Base-by-base conservation (phyloP, 331 rosid genomes). In the Phaseolus coccineus region DNA sequence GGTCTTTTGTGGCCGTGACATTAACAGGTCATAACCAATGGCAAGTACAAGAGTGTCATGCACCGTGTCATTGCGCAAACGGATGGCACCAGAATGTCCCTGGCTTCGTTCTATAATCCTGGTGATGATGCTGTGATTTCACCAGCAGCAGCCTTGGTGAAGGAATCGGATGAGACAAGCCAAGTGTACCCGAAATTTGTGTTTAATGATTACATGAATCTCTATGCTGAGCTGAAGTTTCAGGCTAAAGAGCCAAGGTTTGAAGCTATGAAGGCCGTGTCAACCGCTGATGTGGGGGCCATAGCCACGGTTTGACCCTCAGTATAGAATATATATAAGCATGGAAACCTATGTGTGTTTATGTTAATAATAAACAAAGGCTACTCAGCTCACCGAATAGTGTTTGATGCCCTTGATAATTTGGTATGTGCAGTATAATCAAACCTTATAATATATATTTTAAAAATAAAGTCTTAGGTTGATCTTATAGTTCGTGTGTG, bases 161-260 rank as follows among this genome's bases (percentile, higher is more conserved):
- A 89, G 52, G 88, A 85, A 67, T 46, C 16, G 16, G 85, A 81
- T 6, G 96, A 87, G 47, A 65, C 87, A 39, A 71, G 33, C 80
- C 84, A 87, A 25, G 64, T 79, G 6, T 96, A 96, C 85, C 99
- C 99, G 3, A 96, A 93, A 55, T 96, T 96, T 61, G 90, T 96
- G 58, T 96, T 96, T 76, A 91, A 96, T 28, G 99, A 96, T 79
- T 96, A 93, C 90, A 96, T 96, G 99, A 93, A 93, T 86, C 96
- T 91, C 63, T 93, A 96, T 47, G 73, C 88, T 16, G 97, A 96
- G 15, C 82, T 93, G 16, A 96, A 96, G 71, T 96, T 96, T 78
- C 91, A 96, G 74, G 99, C 90, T 19, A 96, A 96, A 67, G 98
- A 96, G 57, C 98, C 98, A 47, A 93, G 99, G 64, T 96, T 96